Evolutionary conservation across 371 early-diverging fungal species (phyloP).

Genomic region (Mortierella sp.): DNA sequence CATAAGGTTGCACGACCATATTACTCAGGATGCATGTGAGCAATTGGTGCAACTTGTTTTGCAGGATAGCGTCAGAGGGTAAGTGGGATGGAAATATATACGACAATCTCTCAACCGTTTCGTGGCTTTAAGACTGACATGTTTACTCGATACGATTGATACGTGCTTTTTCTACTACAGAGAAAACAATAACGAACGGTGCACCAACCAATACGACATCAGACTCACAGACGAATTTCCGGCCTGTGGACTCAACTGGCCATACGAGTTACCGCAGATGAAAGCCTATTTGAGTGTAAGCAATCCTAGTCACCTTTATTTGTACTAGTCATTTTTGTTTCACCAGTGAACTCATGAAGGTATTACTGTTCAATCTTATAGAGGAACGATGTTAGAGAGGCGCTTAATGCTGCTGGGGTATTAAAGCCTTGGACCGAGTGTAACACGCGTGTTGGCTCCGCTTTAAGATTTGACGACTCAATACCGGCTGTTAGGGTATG

Average conservation of each 20-base stretch:
- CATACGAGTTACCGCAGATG: constrained; percentile 72
- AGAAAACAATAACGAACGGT: constrained; percentile 29
- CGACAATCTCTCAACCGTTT: too few relatives aligned
- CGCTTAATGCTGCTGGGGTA: constrained; percentile 69
- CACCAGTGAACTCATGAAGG: not conserved
- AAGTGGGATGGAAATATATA: too few relatives aligned
- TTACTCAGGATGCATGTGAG: constrained; percentile 28
- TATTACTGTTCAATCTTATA: constrained; percentile 20
- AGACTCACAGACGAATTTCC: constrained; percentile 72
- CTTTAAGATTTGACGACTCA: constrained; percentile 61
- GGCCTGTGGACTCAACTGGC: constrained; percentile 83
- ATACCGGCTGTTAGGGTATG: constrained; percentile 62
- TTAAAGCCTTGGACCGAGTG: constrained; percentile 76
- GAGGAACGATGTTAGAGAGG: constrained; percentile 64
- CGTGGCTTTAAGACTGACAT: too few relatives aligned
- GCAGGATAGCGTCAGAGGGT: constrained; percentile 6
- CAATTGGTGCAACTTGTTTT: constrained; percentile 15
- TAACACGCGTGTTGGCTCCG: constrained; percentile 58
- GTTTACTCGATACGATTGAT: too few relatives aligned
- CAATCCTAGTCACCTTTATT: too few relatives aligned
- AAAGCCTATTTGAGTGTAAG: constrained; percentile 71
- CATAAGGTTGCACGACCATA: constrained; percentile 25
- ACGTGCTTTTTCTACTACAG: too few relatives aligned
- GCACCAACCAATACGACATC: constrained; percentile 88
- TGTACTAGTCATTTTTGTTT: too few relatives aligned